Base-by-base conservation (phyloP, 352 stramenopile species). In the Peronosclerospora sorghi region DNA sequence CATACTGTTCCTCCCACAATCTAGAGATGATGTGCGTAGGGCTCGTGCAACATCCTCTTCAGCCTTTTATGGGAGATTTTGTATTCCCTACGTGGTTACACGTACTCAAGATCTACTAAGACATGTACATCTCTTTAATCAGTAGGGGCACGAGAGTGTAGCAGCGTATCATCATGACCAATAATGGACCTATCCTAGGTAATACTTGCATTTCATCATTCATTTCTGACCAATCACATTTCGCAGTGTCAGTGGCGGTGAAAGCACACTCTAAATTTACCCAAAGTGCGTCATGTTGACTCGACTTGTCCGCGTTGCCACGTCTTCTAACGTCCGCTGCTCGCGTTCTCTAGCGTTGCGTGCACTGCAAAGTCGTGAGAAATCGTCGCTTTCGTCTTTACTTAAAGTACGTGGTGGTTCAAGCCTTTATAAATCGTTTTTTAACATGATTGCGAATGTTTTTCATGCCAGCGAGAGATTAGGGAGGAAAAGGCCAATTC, bases 401-500 rank as follows among this genome's bases (percentile, higher is more conserved):
- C 51, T 59, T 24, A 41, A 62, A 17, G 56, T 61, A 40, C 37
- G 56, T 42, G 4, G 7, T 8, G 30, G 19, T n/a, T 14, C 13
- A 26, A 26, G 15, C 17, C 15, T 26, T 13, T 17, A 28, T 18
- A 9, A 29, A 14, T n/a, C 15, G 30, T 4, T 19, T 17, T 35
- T 23, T 51, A 12, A 28, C 42, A 32, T 45, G 13, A 5, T n/a
- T n/a, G n/a, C n/a, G n/a, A n/a, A n/a, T n/a, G n/a, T n/a, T 17
- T 14, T 8, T 14, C 35, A 27, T 15, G 59, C 6, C 35, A 84
- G 72, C 78, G 78, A 17, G 78, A 91, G 59, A 61, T 88, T 19
- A 55, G 70, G 17, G 75, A 91, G 45, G 75, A 88, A 54, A 91
- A 88, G 64, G 75, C 65, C 54, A 91, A 91, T 64, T 84, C 68